Percentiles rank a stretch among this genome's conserved stretches.
Evolutionary conservation across 140 eudicot species (phyloP).

Genomic region (Senecio squalidus): DNA sequence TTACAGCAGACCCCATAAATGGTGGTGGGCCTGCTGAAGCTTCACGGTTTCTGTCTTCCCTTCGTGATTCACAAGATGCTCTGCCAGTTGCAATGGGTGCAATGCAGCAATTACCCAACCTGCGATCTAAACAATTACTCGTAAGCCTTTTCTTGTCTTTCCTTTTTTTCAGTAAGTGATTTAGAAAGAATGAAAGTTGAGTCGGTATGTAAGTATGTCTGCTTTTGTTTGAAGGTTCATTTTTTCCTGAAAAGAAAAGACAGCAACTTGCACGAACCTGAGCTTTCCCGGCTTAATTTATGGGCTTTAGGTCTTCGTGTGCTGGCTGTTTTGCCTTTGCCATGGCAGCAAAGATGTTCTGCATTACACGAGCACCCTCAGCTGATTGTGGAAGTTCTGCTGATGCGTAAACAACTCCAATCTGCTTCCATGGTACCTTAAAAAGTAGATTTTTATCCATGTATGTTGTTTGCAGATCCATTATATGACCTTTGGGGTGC

Average conservation of each 20-base stretch:
- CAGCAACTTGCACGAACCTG: conserved; percentile 75
- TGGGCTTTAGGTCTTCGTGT: conserved; percentile 99
- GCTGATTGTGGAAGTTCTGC: conserved; percentile 82
- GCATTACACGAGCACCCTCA: conserved; percentile 97
- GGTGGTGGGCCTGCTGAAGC: conserved; percentile 99
- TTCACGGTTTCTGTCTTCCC: conserved; percentile 88
- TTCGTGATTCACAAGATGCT: conserved; percentile 92
- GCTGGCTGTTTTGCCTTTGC: conserved; percentile 87
- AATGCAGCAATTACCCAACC: conserved; percentile 95
- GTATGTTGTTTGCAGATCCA: conserved; percentile 1
- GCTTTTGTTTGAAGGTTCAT: conserved; percentile 64
- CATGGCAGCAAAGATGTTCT: conserved; percentile 99
- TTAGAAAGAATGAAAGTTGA: neutral
- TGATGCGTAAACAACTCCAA: conserved; percentile 95
- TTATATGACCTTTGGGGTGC: conserved; percentile 2
- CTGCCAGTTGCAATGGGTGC: conserved; percentile 98
- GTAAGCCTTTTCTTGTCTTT: conserved; percentile 29
- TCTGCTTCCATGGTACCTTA: conserved; percentile 84
- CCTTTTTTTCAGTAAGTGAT: neutral
- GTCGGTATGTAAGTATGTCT: neutral
- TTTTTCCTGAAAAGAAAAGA: conserved; percentile 94
- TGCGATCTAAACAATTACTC: conserved; percentile 90
- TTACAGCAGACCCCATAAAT: conserved; percentile 88
- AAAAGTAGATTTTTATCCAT: conserved; percentile 2
- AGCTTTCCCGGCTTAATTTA: conserved; percentile 80